Evolutionary conservation across 2,329 filamentous ascomycete genomes (phyloP).

Genomic region (Colletotrichum lupini): DNA sequence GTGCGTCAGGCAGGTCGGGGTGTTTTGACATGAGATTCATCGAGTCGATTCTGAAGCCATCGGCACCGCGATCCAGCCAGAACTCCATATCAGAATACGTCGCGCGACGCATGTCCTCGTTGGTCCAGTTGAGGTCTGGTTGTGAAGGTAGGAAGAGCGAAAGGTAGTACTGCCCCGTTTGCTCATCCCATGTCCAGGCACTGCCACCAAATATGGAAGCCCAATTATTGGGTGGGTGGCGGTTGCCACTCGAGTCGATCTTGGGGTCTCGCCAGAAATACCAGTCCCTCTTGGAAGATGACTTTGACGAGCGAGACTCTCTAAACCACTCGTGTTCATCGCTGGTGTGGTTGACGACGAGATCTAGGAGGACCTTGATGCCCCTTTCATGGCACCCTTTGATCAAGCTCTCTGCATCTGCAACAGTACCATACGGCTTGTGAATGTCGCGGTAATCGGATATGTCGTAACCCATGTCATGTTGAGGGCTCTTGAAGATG

Average conservation of each 20-base stretch:
- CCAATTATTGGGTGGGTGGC: slow-evolving; percentile 58
- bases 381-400: slow-evolving; percentile 61
- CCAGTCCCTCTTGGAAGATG: slow-evolving; percentile 64
- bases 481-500: slow-evolving; percentile 55
- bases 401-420: slow-evolving; percentile 73
- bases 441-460: slow-evolving; percentile 62
- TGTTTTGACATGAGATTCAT: slow-evolving; percentile 68
- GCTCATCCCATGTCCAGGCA: slow-evolving; percentile 48
- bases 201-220: slow-evolving; percentile 50
- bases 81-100: slow-evolving; percentile 72
- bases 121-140: slow-evolving; percentile 78
- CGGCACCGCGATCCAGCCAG: slow-evolving; percentile 71
- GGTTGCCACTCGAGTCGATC: slow-evolving; percentile 47
- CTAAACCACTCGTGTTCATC: slow-evolving; percentile 61
- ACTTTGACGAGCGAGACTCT: slow-evolving; percentile 61
- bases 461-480: slow-evolving; percentile 75
- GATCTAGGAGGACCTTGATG: slow-evolving; percentile 41
- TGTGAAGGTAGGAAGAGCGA: slow-evolving; percentile 71
- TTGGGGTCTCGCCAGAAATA: slow-evolving; percentile 64
- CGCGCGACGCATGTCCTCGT: slow-evolving; percentile 65
- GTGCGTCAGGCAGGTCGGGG: slow-evolving; percentile 58
- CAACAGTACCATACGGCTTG: slow-evolving; percentile 70
- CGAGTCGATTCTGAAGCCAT: slow-evolving; percentile 68
- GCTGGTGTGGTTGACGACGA: slow-evolving; percentile 46
- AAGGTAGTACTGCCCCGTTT: slow-evolving; percentile 56